Percentiles rank a stretch among this genome's conserved stretches.
Evolutionary conservation across 2,329 filamentous ascomycete species (phyloP).

Genomic region (Sclerotinia borealis): DNA sequence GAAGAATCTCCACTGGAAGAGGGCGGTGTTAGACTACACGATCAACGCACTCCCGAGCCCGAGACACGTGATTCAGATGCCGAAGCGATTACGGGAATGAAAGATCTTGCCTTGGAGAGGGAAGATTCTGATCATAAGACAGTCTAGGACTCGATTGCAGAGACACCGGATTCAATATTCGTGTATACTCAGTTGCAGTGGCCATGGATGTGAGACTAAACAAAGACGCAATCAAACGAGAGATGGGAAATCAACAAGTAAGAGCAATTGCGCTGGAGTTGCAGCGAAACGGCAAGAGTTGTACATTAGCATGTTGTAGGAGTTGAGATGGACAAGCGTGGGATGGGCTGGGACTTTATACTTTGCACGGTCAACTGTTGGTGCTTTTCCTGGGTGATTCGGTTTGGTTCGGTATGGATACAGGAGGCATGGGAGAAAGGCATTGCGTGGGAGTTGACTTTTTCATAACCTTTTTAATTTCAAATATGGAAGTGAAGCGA

Average conservation of each 20-base stretch:
- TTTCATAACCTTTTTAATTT: neutral
- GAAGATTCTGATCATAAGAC: constrained; percentile 22
- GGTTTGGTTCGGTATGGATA: neutral
- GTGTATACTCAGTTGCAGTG: neutral
- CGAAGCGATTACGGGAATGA: constrained; percentile 55
- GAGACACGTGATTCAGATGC: constrained; percentile 44
- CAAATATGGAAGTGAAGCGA: neutral
- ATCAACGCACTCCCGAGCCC: neutral
- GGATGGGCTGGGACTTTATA: neutral
- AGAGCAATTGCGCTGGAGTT: neutral
- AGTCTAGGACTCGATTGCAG: constrained; percentile 10
- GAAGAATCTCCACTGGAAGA: neutral
- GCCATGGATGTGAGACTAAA: neutral
- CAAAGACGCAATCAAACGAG: neutral
- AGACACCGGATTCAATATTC: neutral
- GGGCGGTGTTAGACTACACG: neutral
- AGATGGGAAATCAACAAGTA: neutral
- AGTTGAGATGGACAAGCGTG: constrained; percentile 12
- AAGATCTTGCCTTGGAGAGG: constrained; percentile 45
- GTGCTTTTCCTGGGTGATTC: neutral
- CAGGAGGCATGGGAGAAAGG: neutral
- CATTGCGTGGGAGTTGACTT: neutral
- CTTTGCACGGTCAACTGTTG: neutral
- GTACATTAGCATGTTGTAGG: constrained; percentile 10
- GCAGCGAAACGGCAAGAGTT: neutral